Evolutionary conservation across 2,329 filamentous ascomycete genomes (phyloP).

Genomic region (Cytospora piceicola): DNA sequence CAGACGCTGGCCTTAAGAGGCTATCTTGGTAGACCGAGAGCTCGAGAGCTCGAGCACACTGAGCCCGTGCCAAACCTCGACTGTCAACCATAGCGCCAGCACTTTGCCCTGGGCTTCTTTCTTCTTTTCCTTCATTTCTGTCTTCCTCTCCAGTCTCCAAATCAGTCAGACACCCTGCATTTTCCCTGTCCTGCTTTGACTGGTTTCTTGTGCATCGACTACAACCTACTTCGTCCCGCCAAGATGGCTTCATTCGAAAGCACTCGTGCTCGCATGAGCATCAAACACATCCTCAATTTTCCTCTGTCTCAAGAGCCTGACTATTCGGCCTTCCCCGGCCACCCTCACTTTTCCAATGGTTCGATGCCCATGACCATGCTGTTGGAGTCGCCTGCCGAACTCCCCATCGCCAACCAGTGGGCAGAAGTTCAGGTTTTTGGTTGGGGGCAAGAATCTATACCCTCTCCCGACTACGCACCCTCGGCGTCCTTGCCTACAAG

Average conservation of each 20-base stretch:
- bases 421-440: background rate
- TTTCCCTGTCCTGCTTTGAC: background rate
- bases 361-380: slow-evolving; percentile 11
- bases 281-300: slow-evolving; percentile 3
- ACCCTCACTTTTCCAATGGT: slow-evolving; percentile 22
- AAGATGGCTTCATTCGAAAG: slow-evolving; percentile 10
- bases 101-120: background rate
- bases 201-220: background rate
- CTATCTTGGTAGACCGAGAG: background rate
- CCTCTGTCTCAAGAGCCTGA: background rate
- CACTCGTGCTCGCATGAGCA: slow-evolving; percentile 7
- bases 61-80: slow-evolving; percentile 4
- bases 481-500: background rate
- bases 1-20: too few species aligned
- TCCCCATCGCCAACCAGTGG: slow-evolving; percentile 12
- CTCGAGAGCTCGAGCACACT: background rate
- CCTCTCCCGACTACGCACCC: background rate
- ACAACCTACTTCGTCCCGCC: background rate
- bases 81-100: background rate
- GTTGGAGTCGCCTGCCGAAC: slow-evolving; percentile 6
- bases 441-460: background rate
- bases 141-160: background rate
- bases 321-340: slow-evolving; percentile 10
- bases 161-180: background rate
- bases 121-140: background rate